Evolutionary conservation across 2,329 filamentous ascomycete species (phyloP).

Genomic region (Apiospora aurea): DNA sequence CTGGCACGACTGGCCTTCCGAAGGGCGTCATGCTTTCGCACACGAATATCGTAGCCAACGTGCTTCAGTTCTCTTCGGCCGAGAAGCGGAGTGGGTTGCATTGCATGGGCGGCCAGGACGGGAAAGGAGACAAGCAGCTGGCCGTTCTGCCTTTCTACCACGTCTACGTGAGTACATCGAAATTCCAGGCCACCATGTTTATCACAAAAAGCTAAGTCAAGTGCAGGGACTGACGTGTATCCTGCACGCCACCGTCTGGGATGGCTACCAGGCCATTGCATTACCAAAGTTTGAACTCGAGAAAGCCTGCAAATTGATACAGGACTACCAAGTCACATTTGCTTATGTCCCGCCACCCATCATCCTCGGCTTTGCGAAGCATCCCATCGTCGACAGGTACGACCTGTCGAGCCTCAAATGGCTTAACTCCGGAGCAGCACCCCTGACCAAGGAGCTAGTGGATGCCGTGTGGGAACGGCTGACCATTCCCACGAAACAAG

Average conservation of each 20-base stretch:
- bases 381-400: conserved; percentile 79
- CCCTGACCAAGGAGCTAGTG: conserved; percentile 81
- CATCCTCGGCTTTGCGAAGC: conserved; percentile 80
- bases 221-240: conserved; percentile 71
- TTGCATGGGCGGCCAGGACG: conserved; percentile 61
- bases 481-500: conserved; percentile 85
- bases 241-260: conserved; percentile 70
- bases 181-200: background rate
- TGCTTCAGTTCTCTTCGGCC: conserved; percentile 59
- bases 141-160: conserved; percentile 91
- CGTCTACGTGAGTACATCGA: conserved; percentile 72
- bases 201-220: conserved; percentile 16
- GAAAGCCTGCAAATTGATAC: conserved; percentile 77
- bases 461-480: conserved; percentile 77
- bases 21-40: conserved; percentile 93
- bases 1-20: conserved; percentile 87
- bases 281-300: conserved; percentile 85
- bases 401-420: conserved; percentile 81
- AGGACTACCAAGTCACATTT: conserved; percentile 78
- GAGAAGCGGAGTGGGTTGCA: conserved; percentile 65
- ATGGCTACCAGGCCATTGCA: conserved; percentile 71
- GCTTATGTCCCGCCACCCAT: conserved; percentile 86
- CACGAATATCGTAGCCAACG: conserved; percentile 80
- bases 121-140: conserved; percentile 74
- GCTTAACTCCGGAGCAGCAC: conserved; percentile 88